Conservation (phyloP, 306 rosid genomes). For the Cicer yamashitae region DNA sequence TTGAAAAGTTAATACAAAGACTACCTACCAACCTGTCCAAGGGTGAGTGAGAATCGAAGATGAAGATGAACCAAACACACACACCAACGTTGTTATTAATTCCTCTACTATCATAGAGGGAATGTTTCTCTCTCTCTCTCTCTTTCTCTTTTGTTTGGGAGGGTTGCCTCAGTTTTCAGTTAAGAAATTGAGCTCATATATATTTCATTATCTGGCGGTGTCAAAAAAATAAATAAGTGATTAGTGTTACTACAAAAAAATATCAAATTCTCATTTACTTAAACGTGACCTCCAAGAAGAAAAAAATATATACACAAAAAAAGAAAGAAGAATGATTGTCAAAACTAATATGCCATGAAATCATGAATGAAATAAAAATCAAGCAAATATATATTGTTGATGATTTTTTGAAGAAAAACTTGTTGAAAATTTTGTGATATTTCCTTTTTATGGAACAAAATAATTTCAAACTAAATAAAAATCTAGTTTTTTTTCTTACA, state of each 20-base stretch:
- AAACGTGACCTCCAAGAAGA: constrained; percentile 29
- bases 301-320: neutral
- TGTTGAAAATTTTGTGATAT: constrained; percentile 47
- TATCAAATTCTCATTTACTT: neutral
- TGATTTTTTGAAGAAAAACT: neutral
- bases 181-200: neutral
- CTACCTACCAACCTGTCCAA: constrained; percentile 69
- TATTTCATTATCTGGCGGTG: constrained; percentile 31
- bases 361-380: constrained; percentile 9
- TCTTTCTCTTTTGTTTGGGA: neutral
- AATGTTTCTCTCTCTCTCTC: constrained; percentile 35
- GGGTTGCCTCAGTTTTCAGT: neutral
- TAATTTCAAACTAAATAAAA: constrained; percentile 37
- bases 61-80: constrained; percentile 71
- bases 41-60: constrained; percentile 49
- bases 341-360: neutral
- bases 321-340: neutral
- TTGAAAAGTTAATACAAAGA: constrained; percentile 19
- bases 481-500: neutral
- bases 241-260: constrained; percentile 29
- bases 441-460: constrained; percentile 40
- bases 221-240: constrained; percentile 18
- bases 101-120: constrained; percentile 53
- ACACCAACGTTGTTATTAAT: constrained; percentile 54
- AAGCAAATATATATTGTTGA: constrained; percentile 40